A percentile compares a stretch with the other conserved stretches of the same genome.
Conservation (phyloP, 1,284 basidiomycete genomes). For the Gymnopus androsaceus region DNA sequence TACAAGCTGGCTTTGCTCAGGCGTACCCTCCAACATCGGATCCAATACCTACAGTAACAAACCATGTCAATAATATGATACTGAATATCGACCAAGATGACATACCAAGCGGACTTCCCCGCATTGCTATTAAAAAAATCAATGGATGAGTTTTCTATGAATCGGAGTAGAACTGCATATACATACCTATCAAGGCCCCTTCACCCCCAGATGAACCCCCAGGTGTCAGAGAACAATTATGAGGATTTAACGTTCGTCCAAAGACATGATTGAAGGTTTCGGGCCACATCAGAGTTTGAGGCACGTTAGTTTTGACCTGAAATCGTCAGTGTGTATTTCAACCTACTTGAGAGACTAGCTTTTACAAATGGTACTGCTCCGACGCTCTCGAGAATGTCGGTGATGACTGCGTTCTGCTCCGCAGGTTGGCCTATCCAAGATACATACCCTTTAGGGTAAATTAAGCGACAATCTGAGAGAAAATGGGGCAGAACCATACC, state of each 20-base stretch:
- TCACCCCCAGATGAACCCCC: conserved; percentile 64
- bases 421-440: conserved; percentile 56
- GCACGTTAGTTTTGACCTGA: no score
- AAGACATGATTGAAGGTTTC: conserved; percentile 60
- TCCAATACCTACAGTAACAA: conserved; percentile 57
- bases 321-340: conserved; percentile 53
- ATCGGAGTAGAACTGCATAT: conserved; percentile 4
- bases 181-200: conserved; percentile 48
- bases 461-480: background rate
- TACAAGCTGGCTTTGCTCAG: conserved; percentile 9
- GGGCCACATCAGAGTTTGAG: no score
- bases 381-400: conserved; percentile 48
- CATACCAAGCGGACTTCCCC: conserved; percentile 60
- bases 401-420: conserved; percentile 48
- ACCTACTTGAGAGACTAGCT: conserved; percentile 63
- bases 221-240: conserved; percentile 50
- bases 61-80: background rate
- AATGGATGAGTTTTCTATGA: no score
- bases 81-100: no score
- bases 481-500: conserved; percentile 29
- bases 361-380: conserved; percentile 64
- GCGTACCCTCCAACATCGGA: conserved; percentile 75
- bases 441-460: conserved; percentile 49
- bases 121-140: conserved; percentile 43
- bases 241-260: conserved; percentile 62